phyloP scores from a whole-genome alignment of 2,329 filamentous ascomycete species.

The Trichoderma sp. region DNA sequence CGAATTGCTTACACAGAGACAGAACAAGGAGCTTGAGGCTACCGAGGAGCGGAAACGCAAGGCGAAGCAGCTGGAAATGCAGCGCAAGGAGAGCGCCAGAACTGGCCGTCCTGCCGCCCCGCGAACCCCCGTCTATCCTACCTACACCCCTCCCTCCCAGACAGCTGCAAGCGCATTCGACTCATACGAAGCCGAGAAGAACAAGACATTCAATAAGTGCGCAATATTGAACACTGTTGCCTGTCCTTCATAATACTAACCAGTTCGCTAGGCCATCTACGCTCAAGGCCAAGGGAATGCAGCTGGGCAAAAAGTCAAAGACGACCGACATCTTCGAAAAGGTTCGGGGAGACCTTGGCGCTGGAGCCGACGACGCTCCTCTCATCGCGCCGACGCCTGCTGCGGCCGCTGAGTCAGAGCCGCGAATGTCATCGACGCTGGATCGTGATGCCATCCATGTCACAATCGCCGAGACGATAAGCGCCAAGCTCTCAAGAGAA shows the following conservation, averaged over 20 bases:
- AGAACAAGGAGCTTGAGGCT: conserved; percentile 98
- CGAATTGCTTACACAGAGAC: conserved; percentile 28
- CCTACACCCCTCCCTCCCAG: conserved; percentile 77
- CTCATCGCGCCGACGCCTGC: conserved; percentile 59
- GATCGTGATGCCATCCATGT: conserved; percentile 86
- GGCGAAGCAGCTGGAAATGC: conserved; percentile 97
- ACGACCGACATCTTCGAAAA: conserved; percentile 96
- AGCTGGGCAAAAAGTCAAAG: conserved; percentile 98
- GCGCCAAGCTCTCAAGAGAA: conserved; percentile 82
- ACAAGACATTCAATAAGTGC: conserved; percentile 76
- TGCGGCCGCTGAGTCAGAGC: conserved; percentile 51
- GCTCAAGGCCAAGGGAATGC: conserved; percentile 95
- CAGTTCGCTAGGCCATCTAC: conserved; percentile 50
- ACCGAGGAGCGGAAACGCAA: conserved; percentile 98
- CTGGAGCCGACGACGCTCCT: conserved; percentile 74
- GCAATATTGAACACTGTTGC: background rate
- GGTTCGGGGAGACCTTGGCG: conserved; percentile 86
- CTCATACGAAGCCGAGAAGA: conserved; percentile 95
- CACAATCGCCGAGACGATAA: conserved; percentile 84
- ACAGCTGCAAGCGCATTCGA: conserved; percentile 82
- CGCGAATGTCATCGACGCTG: conserved; percentile 60
- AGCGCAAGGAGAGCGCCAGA: conserved; percentile 91
- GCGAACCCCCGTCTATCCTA: conserved; percentile 78
- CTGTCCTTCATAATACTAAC: background rate
- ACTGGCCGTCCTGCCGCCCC: conserved; percentile 64